Conservation (phyloP, 2,329 filamentous ascomycete species). For the Apiospora pterosperma region DNA sequence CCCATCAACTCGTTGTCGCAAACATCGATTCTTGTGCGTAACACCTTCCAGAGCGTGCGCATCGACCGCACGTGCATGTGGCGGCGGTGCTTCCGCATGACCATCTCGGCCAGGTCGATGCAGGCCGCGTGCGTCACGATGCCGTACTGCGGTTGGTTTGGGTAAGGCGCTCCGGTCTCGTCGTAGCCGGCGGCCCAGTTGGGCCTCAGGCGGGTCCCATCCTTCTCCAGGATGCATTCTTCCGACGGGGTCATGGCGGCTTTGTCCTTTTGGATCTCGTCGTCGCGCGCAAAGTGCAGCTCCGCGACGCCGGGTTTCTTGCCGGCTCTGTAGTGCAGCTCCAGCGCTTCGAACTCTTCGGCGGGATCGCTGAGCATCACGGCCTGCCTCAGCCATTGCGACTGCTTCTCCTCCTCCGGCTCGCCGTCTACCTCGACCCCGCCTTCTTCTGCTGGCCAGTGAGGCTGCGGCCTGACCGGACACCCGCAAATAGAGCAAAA, state of each 20-base stretch:
- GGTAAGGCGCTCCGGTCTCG: constrained; percentile 3
- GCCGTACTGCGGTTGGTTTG: constrained; percentile 9
- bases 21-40: constrained; percentile 16
- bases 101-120: constrained; percentile 13
- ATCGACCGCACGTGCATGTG: constrained; percentile 11
- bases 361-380: constrained; percentile 17
- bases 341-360: constrained; percentile 14
- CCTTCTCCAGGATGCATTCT: constrained; percentile 5
- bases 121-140: constrained; percentile 16
- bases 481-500: constrained; percentile 15
- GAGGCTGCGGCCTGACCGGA: constrained; percentile 4
- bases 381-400: constrained; percentile 11
- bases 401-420: not conserved
- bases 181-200: constrained; percentile 10
- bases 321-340: constrained; percentile 15
- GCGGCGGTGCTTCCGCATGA: constrained; percentile 10
- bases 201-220: constrained; percentile 5
- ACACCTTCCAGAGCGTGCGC: constrained; percentile 16
- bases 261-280: constrained; percentile 11
- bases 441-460: not conserved
- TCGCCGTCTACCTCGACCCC: not conserved
- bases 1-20: constrained; percentile 14
- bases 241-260: constrained; percentile 10
- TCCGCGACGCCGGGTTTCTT: constrained; percentile 9
- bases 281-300: not conserved